Percentiles rank a stretch among this genome's conserved stretches.
Conservation (phyloP, 805 yeast species). For the Priceomyces castillae region DNA sequence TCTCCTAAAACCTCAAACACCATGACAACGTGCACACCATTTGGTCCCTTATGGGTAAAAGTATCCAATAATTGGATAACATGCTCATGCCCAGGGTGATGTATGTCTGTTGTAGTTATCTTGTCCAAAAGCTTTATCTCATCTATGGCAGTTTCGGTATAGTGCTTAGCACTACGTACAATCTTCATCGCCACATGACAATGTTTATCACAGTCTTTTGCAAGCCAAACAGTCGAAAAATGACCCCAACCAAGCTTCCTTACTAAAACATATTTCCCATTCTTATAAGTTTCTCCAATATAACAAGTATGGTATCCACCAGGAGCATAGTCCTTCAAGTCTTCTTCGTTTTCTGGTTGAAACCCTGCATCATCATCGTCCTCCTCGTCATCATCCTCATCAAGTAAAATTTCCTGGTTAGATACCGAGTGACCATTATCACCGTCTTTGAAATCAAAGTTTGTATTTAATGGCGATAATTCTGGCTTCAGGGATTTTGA, state of each 20-base stretch:
- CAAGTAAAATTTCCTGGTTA: constrained; percentile 4
- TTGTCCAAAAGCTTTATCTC: constrained; percentile 79
- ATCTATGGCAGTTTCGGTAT: constrained; percentile 91
- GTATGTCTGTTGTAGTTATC: constrained; percentile 57
- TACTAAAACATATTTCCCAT: constrained; percentile 72
- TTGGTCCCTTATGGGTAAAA: constrained; percentile 83
- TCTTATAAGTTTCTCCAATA: constrained; percentile 80
- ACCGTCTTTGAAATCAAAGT: constrained; percentile 21
- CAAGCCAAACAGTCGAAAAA: constrained; percentile 94
- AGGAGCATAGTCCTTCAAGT: constrained; percentile 74
- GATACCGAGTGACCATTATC: constrained; percentile 7
- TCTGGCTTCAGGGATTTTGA: constrained; percentile 36
- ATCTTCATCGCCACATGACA: constrained; percentile 91
- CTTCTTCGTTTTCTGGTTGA: constrained; percentile 70
- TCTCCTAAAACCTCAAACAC: constrained; percentile 97
- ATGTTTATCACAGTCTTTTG: constrained; percentile 52
- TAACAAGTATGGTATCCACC: constrained; percentile 97
- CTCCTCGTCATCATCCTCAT: constrained; percentile 23
- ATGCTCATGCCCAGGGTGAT: constrained; percentile 78
- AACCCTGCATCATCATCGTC: constrained; percentile 25
- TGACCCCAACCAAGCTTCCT: constrained; percentile 99
- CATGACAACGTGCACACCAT: constrained; percentile 94
- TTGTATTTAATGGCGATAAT: constrained; percentile 36
- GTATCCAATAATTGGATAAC: constrained; percentile 79
- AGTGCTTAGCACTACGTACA: constrained; percentile 86